Percentiles rank a stretch among this genome's conserved stretches.
phyloP scores from a whole-genome alignment of 768 basidiomycete species.

The Psilocybe azurescens region DNA sequence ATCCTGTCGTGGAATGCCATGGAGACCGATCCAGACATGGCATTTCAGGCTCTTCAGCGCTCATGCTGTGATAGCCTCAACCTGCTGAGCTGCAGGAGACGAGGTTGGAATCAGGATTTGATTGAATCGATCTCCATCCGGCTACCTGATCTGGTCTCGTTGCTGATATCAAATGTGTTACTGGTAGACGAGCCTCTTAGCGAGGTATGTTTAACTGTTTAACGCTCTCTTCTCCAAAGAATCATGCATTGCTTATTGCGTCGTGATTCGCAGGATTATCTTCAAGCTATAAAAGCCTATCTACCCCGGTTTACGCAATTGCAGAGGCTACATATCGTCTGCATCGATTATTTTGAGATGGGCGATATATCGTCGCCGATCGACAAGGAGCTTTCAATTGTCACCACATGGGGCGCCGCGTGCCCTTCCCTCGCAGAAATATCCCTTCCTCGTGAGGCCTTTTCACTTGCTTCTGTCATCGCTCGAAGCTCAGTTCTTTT shows the following conservation, averaged over 20 bases:
- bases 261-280: constrained; percentile 24
- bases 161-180: constrained; percentile 42
- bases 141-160: constrained; percentile 37
- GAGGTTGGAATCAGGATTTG: constrained; percentile 46
- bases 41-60: constrained; percentile 35
- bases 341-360: constrained; percentile 38
- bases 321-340: constrained; percentile 35
- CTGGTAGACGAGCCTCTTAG: constrained; percentile 35
- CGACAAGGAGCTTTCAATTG: constrained; percentile 40
- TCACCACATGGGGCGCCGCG: constrained; percentile 40
- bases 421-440: constrained; percentile 42
- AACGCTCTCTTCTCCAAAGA: too few relatives aligned
- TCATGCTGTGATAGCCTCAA: constrained; percentile 38
- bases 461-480: background rate
- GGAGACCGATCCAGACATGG: constrained; percentile 32
- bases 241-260: background rate
- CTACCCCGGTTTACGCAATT: constrained; percentile 38
- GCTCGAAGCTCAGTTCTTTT: background rate
- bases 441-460: constrained; percentile 39
- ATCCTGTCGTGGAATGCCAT: constrained; percentile 42
- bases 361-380: constrained; percentile 31
- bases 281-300: constrained; percentile 29
- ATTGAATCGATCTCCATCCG: constrained; percentile 36
- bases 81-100: constrained; percentile 39
- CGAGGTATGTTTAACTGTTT: constrained; percentile 28